phyloP scores from a whole-genome alignment of 2,329 filamentous ascomycete genomes.

The Trichophyton mentagrophytes region DNA sequence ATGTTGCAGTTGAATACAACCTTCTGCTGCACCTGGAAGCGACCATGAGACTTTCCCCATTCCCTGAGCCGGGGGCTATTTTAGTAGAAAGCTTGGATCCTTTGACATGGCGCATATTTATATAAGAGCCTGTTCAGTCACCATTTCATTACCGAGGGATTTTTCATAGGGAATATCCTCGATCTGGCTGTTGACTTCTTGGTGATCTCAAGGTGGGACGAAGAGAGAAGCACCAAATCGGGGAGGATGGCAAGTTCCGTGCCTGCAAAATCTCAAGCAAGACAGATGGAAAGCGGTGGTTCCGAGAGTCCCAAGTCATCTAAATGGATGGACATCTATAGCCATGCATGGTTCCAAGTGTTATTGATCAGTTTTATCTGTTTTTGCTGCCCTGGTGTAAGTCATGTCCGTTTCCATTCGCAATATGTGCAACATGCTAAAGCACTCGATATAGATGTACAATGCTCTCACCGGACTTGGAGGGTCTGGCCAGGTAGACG shows the following conservation, averaged over 20 bases:
- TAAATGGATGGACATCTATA: conserved; percentile 20
- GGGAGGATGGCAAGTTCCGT: not conserved
- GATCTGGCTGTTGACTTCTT: too few relatives aligned
- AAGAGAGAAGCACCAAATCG: not conserved
- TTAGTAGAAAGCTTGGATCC: not conserved
- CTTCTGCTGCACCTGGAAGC: not conserved
- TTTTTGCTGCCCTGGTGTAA: conserved; percentile 37
- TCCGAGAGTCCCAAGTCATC: not conserved
- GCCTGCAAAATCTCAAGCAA: not conserved
- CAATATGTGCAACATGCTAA: not conserved
- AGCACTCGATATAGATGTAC: conserved; percentile 30
- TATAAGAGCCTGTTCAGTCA: not conserved
- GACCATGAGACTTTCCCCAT: not conserved
- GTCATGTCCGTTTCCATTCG: conserved; percentile 15
- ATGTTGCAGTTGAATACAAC: not conserved
- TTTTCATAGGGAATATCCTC: too few relatives aligned
- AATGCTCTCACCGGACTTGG: conserved; percentile 37
- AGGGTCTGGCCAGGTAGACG: conserved; percentile 36
- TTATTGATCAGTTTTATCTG: conserved; percentile 39
- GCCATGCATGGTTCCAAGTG: conserved; percentile 38
- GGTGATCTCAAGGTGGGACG: not conserved
- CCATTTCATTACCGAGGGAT: too few relatives aligned
- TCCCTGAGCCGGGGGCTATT: not conserved
- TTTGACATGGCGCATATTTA: not conserved
- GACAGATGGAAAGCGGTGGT: not conserved